A percentile compares a stretch with the other conserved stretches of the same genome.
Evolutionary conservation across 345 rosid genomes (phyloP).

Genomic region (Cardiospermum halicacabum): DNA sequence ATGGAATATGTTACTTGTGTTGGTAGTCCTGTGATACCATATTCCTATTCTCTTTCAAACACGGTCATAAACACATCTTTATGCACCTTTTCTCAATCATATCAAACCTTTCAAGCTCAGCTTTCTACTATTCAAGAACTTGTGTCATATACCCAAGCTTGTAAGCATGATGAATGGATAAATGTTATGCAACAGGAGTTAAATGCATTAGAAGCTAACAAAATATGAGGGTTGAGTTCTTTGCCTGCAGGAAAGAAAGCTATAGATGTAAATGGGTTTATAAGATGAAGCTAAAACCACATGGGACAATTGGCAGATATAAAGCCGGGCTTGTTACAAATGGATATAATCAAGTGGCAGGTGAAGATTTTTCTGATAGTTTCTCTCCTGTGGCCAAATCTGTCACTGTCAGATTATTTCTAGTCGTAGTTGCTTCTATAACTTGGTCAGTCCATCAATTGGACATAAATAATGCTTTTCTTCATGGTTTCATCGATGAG

Average conservation of each 20-base stretch:
- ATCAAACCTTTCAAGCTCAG: no score
- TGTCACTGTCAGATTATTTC: neutral
- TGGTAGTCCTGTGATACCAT: no score
- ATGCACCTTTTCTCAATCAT: no score
- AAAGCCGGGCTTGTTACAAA: neutral
- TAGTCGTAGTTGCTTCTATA: neutral
- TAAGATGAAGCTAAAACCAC: neutral
- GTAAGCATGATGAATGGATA: no score
- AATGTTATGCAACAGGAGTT: no score
- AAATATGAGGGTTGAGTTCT: no score
- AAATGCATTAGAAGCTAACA: no score
- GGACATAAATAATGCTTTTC: neutral
- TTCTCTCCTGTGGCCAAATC: neutral
- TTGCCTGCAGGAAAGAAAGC: neutral
- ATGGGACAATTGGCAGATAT: neutral
- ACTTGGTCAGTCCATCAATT: neutral
- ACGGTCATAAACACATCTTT: no score
- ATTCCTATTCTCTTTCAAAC: no score
- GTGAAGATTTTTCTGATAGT: neutral
- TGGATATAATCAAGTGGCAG: neutral
- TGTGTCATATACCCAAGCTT: no score
- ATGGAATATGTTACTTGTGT: no score
- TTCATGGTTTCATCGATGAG: neutral
- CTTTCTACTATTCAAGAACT: no score
- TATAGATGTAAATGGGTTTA: neutral